Conservation (phyloP, 2,329 filamentous ascomycete species). For the Alternaria ethzedia region DNA sequence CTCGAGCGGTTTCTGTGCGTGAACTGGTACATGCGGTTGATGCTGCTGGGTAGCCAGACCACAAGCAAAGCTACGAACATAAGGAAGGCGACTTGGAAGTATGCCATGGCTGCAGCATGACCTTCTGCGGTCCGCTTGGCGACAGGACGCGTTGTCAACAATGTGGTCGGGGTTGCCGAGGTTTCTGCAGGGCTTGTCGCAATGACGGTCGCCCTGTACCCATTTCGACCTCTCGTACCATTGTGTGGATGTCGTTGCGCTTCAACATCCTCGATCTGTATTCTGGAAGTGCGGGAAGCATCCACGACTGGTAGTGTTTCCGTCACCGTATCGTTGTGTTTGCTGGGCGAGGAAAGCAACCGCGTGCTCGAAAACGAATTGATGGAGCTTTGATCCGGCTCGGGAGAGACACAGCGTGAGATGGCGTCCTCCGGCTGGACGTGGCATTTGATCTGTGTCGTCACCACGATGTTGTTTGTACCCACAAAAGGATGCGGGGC, state of each 20-base stretch:
- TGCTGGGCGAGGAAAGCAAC: conserved; percentile 6
- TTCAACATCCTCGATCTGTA: conserved; percentile 3
- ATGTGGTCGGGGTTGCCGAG: not conserved
- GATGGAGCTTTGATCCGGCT: conserved; percentile 28
- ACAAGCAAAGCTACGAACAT: conserved; percentile 75
- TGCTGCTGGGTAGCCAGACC: conserved; percentile 71
- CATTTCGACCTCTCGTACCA: not conserved
- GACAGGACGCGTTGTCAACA: not conserved
- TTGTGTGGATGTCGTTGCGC: not conserved
- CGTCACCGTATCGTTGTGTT: not conserved
- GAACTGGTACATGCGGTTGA: conserved; percentile 77
- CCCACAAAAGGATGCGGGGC: conserved; percentile 53
- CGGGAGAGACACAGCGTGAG: conserved; percentile 7
- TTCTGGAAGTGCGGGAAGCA: not conserved
- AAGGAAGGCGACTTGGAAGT: conserved; percentile 72
- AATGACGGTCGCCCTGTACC: conserved; percentile 16
- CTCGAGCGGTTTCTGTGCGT: conserved; percentile 57
- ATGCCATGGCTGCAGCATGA: conserved; percentile 68
- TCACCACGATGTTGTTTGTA: conserved; percentile 53
- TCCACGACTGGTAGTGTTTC: not conserved
- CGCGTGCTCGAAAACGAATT: conserved; percentile 39
- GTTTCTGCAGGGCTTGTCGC: conserved; percentile 5
- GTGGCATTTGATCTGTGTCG: conserved; percentile 69
- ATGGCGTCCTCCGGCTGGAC: conserved; percentile 53
- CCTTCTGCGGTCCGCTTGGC: conserved; percentile 9